Evolutionary conservation across 2,329 filamentous ascomycete genomes (phyloP).

Genomic region (Pyrenochaeta sp.): DNA sequence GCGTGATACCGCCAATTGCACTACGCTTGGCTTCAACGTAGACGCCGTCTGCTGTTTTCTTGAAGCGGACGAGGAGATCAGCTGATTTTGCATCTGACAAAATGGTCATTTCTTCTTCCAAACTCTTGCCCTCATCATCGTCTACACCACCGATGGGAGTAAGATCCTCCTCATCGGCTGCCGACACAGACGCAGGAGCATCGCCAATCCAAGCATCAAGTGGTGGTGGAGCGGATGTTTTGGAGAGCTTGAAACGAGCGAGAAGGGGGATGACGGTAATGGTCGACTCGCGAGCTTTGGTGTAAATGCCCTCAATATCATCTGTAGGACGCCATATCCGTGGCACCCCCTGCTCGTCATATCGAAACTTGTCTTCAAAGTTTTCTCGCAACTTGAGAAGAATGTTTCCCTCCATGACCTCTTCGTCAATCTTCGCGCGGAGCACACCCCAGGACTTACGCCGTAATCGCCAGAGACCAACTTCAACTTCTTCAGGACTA

Average conservation of each 20-base stretch:
- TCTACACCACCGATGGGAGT: constrained; percentile 90
- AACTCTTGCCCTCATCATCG: constrained; percentile 89
- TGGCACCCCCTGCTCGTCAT: constrained; percentile 92
- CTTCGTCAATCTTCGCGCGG: constrained; percentile 90
- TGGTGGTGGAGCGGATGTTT: constrained; percentile 79
- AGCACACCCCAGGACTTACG: constrained; percentile 95
- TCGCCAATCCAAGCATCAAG: constrained; percentile 83
- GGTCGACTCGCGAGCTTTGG: constrained; percentile 88
- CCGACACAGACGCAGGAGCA: constrained; percentile 75
- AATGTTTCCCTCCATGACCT: constrained; percentile 97
- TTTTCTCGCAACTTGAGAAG: constrained; percentile 95
- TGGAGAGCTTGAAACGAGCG: constrained; percentile 79
- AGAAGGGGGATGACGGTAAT: constrained; percentile 89
- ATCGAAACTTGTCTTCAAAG: constrained; percentile 99
- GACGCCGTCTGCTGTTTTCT: constrained; percentile 96
- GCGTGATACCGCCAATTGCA: constrained; percentile 92
- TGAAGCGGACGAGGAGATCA: constrained; percentile 92
- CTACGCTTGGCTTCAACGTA: constrained; percentile 98
- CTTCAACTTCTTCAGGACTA: constrained; percentile 85
- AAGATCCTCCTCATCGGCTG: constrained; percentile 89
- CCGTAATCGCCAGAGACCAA: constrained; percentile 89
- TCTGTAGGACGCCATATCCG: constrained; percentile 96
- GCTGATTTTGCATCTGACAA: constrained; percentile 88
- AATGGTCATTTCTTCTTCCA: constrained; percentile 97
- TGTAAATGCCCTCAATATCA: constrained; percentile 96